Evolutionary conservation across 495 filamentous ascomycete genomes (phyloP).

Genomic region (Penicillium antarcticum): DNA sequence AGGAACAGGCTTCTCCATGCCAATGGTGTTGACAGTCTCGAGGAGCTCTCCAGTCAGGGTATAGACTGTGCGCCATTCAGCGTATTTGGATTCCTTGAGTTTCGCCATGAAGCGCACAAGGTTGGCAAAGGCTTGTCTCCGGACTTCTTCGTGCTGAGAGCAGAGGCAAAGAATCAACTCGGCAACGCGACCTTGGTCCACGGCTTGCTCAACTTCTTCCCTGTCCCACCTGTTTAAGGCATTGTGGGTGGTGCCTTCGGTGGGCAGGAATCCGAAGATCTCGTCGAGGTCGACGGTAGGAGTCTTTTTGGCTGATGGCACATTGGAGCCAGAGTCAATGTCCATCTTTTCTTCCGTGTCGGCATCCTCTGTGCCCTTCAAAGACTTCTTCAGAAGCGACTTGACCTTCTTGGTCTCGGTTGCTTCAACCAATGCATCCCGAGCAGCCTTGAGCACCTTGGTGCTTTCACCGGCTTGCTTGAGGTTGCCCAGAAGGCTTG

Average conservation of each 20-base stretch:
- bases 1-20: conserved; percentile 60
- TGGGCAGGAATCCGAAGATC: conserved; percentile 39
- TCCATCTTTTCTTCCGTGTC: conserved; percentile 22
- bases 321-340: conserved; percentile 8
- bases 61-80: conserved; percentile 72
- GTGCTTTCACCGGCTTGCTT: conserved; percentile 43
- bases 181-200: conserved; percentile 67
- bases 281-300: conserved; percentile 32
- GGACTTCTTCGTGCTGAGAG: conserved; percentile 67
- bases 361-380: conserved; percentile 31
- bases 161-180: conserved; percentile 71
- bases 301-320: conserved; percentile 7
- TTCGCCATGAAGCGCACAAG: conserved; percentile 62
- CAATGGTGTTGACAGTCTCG: conserved; percentile 60
- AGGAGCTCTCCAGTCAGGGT: conserved; percentile 73
- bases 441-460: conserved; percentile 37
- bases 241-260: conserved; percentile 39
- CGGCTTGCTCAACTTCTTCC: conserved; percentile 68
- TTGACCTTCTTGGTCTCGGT: conserved; percentile 36
- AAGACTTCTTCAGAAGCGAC: conserved; percentile 39
- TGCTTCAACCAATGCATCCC: conserved; percentile 34
- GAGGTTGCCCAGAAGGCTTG: conserved; percentile 43
- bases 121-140: conserved; percentile 69
- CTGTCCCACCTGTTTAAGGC: conserved; percentile 60
- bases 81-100: conserved; percentile 66